Percentiles rank a stretch among this genome's conserved stretches.
phyloP scores from a whole-genome alignment of 345 rosid species.

The Camelina neglecta region DNA sequence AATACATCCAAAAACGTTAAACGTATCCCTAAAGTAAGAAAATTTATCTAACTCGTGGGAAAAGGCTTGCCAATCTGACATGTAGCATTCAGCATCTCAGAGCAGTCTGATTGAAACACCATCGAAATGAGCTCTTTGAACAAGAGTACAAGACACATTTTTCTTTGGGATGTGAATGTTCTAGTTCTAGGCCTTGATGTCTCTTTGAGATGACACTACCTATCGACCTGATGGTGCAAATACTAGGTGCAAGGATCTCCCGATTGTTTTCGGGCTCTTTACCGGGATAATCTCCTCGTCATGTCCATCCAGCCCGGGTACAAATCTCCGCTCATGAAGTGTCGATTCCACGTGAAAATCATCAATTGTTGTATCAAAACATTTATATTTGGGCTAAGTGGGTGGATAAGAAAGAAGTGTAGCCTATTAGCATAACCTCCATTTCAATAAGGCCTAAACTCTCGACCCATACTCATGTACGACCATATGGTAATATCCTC shows the following conservation, averaged over 20 bases:
- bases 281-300: background rate
- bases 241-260: background rate
- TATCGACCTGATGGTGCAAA: too few relatives aligned
- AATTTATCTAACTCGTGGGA: background rate
- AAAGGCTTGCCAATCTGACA: background rate
- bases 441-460: background rate
- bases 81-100: background rate
- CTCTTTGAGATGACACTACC: background rate
- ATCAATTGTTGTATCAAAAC: background rate
- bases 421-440: background rate
- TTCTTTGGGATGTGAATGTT: too few relatives aligned
- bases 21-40: background rate
- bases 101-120: background rate
- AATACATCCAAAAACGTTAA: background rate
- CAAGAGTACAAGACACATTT: too few relatives aligned
- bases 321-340: background rate
- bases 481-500: background rate
- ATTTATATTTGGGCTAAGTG: background rate
- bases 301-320: background rate
- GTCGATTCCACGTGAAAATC: background rate
- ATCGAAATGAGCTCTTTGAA: background rate
- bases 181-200: background rate
- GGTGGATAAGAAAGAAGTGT: background rate
- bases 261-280: background rate
- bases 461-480: conserved; percentile 1